A percentile compares a stretch with the other conserved stretches of the same genome.
These are phyloP conservation scores for Mentha longifolia DNA, from an alignment of 257 asterid species.

Conservation along the genomic window DNA sequence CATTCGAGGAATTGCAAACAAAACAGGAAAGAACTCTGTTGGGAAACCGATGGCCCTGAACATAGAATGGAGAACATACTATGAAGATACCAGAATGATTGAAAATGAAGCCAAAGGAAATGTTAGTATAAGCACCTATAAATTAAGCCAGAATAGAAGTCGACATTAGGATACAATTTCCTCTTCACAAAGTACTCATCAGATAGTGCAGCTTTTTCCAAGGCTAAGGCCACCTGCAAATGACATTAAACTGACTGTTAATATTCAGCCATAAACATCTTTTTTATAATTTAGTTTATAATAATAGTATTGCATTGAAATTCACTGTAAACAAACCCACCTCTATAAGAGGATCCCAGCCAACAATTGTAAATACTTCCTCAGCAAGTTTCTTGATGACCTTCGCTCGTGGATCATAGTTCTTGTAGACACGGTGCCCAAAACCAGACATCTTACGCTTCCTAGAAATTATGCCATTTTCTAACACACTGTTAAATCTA, in stretches of 20 bases:
- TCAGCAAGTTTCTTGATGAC: slow-evolving; percentile 93
- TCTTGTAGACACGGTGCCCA: slow-evolving; percentile 99
- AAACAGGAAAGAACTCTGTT: slow-evolving; percentile 91
- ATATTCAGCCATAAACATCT: slow-evolving; percentile 23
- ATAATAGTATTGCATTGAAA: background rate
- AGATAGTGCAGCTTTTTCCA: slow-evolving; percentile 93
- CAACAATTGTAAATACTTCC: slow-evolving; percentile 98
- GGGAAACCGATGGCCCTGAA: slow-evolving; percentile 98
- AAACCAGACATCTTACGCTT: slow-evolving; percentile 99
- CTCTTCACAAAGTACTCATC: slow-evolving; percentile 96
- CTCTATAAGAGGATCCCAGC: slow-evolving; percentile 98
- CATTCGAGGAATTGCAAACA: slow-evolving; percentile 97
- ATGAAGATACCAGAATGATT: background rate
- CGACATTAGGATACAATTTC: slow-evolving; percentile 96
- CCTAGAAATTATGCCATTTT: slow-evolving; percentile 45
- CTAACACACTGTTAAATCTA: background rate
- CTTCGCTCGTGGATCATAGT: slow-evolving; percentile 96
- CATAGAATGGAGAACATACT: slow-evolving; percentile 15
- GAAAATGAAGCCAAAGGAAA: background rate
- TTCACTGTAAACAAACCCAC: slow-evolving; percentile 39
- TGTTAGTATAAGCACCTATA: slow-evolving; percentile 59
- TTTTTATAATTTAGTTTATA: background rate
- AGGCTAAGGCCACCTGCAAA: slow-evolving; percentile 91
- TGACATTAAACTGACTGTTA: slow-evolving; percentile 8
- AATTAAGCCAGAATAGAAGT: slow-evolving; percentile 95